Conservation (phyloP, 345 rosid genomes). For the Citrus sinensis region DVS_A1.0 CM039167.1:3418501-3419000, state of each 20-base stretch:
- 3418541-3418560: neutral
- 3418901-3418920: too few species aligned
- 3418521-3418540: constrained; percentile 12
- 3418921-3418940: neutral
- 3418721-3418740: neutral
- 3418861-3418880: neutral
- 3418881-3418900: neutral
- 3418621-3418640: constrained; percentile 95
- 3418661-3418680: constrained; percentile 69
- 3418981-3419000: neutral
- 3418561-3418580: neutral
- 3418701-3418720: constrained; percentile 55
- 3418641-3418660: constrained; percentile 68
- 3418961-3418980: neutral
- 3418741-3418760: neutral
- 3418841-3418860: neutral
- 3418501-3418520: constrained; percentile 77
- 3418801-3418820: neutral
- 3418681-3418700: constrained; percentile 61
- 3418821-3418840: neutral
- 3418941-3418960: neutral
- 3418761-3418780: neutral
- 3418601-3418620: constrained; percentile 89
- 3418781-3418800: neutral
- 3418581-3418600: constrained; percentile 46